Conservation (phyloP, 1,284 basidiomycete genomes). For the Cryptococcus wingfieldii region DNA sequence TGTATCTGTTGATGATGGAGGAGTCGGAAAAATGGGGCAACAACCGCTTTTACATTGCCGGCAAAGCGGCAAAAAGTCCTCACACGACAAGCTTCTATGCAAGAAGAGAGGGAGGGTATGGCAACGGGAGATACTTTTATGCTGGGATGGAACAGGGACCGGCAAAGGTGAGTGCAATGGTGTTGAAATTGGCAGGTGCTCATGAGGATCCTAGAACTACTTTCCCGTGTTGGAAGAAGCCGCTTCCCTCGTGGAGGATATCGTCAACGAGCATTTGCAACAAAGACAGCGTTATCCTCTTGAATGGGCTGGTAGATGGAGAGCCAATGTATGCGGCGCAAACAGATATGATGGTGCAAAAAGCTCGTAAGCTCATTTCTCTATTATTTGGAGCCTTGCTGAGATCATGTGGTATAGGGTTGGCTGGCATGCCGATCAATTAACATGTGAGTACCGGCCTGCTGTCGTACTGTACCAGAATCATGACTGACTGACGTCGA, state of each 20-base stretch:
- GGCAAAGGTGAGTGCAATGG: conserved; percentile 11
- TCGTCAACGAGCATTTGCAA: conserved; percentile 70
- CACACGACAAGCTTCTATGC: conserved; percentile 54
- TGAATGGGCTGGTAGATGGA: conserved; percentile 75
- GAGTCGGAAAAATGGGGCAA: conserved; percentile 38
- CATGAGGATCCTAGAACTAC: conserved; percentile 51
- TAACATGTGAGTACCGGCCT: conserved; percentile 41
- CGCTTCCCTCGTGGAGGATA: conserved; percentile 66
- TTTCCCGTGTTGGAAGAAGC: conserved; percentile 71
- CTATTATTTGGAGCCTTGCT: background rate
- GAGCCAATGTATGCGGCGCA: conserved; percentile 83
- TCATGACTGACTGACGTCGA: conserved; percentile 1
- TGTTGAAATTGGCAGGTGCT: too few relatives aligned
- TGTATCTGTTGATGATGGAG: conserved; percentile 53
- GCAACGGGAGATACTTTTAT: conserved; percentile 26
- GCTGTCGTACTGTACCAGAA: background rate
- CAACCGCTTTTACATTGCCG: conserved; percentile 42
- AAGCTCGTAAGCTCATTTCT: conserved; percentile 51
- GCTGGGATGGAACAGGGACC: conserved; percentile 20
- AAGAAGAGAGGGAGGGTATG: conserved; percentile 11
- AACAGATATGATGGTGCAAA: conserved; percentile 82
- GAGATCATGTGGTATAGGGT: conserved; percentile 53
- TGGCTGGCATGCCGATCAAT: conserved; percentile 71
- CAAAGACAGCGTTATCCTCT: conserved; percentile 61
- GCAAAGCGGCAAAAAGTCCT: conserved; percentile 54